Conservation (phyloP, 2,329 filamentous ascomycete species). For the Epichloe elymi region DNA sequence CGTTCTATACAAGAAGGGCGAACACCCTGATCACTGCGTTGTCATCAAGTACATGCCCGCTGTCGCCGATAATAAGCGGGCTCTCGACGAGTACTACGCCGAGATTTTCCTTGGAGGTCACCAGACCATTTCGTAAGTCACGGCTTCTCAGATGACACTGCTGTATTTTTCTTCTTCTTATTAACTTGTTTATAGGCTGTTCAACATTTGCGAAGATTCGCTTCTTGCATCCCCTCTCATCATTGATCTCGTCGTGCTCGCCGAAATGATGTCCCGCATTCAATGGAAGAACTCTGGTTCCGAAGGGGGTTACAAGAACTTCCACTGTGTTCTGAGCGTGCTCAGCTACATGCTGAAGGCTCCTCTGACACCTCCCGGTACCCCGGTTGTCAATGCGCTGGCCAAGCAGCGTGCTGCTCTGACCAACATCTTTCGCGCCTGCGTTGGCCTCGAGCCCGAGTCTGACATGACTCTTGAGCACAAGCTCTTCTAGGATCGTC, state of each 20-base stretch:
- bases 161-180: not conserved
- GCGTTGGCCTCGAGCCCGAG: slow-evolving; percentile 91
- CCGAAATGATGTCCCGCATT: slow-evolving; percentile 98
- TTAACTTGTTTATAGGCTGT: slow-evolving; percentile 48
- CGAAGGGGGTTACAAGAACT: slow-evolving; percentile 70
- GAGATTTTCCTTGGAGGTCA: slow-evolving; percentile 99
- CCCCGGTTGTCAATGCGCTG: slow-evolving; percentile 88
- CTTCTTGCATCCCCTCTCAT: slow-evolving; percentile 91
- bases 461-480: slow-evolving; percentile 98
- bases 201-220: slow-evolving; percentile 99
- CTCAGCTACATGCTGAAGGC: slow-evolving; percentile 99
- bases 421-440: slow-evolving; percentile 98
- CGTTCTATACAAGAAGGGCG: slow-evolving; percentile 78
- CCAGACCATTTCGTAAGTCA: slow-evolving; percentile 77
- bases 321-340: slow-evolving; percentile 93
- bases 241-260: slow-evolving; percentile 84
- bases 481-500: slow-evolving; percentile 65
- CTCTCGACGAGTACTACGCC: slow-evolving; percentile 96
- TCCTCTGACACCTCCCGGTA: slow-evolving; percentile 83
- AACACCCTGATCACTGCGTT: slow-evolving; percentile 95
- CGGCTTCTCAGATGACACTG: not conserved
- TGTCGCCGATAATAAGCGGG: slow-evolving; percentile 97
- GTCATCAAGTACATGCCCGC: slow-evolving; percentile 99
- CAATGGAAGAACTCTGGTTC: slow-evolving; percentile 62
- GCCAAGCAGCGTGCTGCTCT: slow-evolving; percentile 90